These are phyloP conservation scores for Colletotrichum limetticola DNA, from an alignment of 2,329 filamentous ascomycete species.

Conservation along the genomic window DNA sequence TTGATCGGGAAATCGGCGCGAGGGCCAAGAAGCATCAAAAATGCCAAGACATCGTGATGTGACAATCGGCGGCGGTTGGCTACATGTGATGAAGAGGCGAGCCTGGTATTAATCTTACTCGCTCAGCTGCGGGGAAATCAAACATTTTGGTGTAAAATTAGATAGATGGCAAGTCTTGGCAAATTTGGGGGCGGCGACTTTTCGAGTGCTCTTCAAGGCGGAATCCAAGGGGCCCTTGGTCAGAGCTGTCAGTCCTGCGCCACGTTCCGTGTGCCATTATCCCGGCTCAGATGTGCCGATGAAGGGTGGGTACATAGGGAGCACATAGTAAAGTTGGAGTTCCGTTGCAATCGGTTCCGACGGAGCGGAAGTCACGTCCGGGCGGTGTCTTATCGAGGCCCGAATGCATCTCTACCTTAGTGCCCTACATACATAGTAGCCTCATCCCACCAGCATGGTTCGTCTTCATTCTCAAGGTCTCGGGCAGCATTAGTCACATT, in stretches of 20 bases:
- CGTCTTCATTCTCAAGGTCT: conserved; percentile 14
- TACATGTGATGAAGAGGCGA: conserved; percentile 10
- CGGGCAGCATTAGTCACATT: not conserved
- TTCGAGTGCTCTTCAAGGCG: not conserved
- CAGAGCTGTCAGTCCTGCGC: conserved; percentile 10
- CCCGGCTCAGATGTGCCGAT: not conserved
- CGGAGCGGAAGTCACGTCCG: not conserved
- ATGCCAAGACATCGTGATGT: conserved; percentile 24
- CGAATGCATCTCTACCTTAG: not conserved
- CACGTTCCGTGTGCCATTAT: conserved; percentile 3
- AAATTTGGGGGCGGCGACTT: not conserved
- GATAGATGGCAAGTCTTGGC: conserved; percentile 23
- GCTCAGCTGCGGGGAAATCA: conserved; percentile 22
- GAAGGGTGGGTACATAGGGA: not conserved
- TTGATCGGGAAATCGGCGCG: not conserved
- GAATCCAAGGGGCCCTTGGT: conserved; percentile 2
- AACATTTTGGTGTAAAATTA: conserved; percentile 20
- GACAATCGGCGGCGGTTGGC: not conserved
- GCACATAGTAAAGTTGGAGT: not conserved
- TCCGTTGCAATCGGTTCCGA: conserved; percentile 10
- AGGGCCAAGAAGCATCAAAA: not conserved
- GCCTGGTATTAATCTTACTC: conserved; percentile 6
- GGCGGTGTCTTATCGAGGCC: not conserved
- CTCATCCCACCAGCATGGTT: conserved; percentile 17
- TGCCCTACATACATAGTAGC: not conserved